phyloP scores from a whole-genome alignment of 2,329 filamentous ascomycete species.

The Neonectria coccinea region DNA sequence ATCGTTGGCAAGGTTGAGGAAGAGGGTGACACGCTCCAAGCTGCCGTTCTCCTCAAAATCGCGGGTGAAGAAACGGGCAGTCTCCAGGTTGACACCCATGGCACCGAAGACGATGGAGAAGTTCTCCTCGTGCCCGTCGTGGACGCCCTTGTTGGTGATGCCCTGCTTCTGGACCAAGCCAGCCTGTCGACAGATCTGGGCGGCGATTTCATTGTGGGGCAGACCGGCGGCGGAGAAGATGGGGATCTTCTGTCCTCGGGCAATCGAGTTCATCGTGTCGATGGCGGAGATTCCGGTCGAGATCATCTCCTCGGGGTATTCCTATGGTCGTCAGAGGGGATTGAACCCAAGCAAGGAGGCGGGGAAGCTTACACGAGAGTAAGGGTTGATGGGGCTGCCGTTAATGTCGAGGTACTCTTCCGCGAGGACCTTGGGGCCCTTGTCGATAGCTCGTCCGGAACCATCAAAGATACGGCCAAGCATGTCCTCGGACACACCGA shows the following conservation, averaged over 20 bases:
- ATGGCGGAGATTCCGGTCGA: conserved; percentile 99
- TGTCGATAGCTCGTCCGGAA: conserved; percentile 97
- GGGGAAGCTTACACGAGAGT: conserved; percentile 79
- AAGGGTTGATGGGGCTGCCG: conserved; percentile 98
- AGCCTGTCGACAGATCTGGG: conserved; percentile 97
- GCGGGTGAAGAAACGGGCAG: conserved; percentile 95
- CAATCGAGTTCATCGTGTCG: conserved; percentile 98
- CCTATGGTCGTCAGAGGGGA: conserved; percentile 61
- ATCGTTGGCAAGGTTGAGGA: conserved; percentile 99
- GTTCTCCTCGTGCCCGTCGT: conserved; percentile 98
- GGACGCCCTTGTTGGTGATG: conserved; percentile 89
- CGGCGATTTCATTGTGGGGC: conserved; percentile 99
- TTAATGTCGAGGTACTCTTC: conserved; percentile 99
- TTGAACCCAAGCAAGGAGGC: background rate
- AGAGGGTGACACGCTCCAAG: conserved; percentile 95
- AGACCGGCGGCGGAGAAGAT: conserved; percentile 99
- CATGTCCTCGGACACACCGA: conserved; percentile 99
- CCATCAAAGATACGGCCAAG: conserved; percentile 98
- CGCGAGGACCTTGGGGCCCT: conserved; percentile 96
- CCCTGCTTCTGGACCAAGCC: conserved; percentile 85
- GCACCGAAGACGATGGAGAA: conserved; percentile 99
- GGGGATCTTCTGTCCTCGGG: conserved; percentile 98
- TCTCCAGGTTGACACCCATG: conserved; percentile 99
- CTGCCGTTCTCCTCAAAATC: conserved; percentile 99
- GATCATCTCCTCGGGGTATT: conserved; percentile 99